Evolutionary conservation across 192 early-diverging fungal genomes (phyloP).

Genomic region (Podila epigama): DNA sequence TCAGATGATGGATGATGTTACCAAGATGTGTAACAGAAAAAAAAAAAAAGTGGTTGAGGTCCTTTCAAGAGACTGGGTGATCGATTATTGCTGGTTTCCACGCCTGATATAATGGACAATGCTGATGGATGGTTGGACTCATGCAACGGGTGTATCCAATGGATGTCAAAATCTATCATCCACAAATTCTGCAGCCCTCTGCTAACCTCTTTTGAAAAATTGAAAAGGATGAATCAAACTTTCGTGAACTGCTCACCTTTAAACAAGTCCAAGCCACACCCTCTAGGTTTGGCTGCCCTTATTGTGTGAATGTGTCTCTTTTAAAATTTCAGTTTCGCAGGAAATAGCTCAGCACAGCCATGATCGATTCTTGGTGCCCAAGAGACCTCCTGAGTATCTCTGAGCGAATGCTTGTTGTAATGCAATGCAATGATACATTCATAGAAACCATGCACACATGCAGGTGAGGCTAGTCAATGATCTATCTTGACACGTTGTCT

Average conservation of each 20-base stretch:
- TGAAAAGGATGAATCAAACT: conserved; percentile 36
- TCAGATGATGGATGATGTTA: neutral
- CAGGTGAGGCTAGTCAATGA: no score
- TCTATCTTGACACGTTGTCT: no score
- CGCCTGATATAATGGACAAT: neutral
- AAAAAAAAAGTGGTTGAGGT: neutral
- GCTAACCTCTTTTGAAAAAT: conserved; percentile 44
- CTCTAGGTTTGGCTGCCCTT: neutral
- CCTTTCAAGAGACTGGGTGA: neutral
- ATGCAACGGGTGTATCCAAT: neutral
- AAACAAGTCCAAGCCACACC: neutral
- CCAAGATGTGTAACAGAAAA: neutral
- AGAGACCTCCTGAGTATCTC: no score
- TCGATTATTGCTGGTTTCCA: neutral
- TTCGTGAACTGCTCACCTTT: neutral
- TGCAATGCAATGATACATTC: no score
- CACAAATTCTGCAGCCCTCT: neutral
- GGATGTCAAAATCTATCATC: neutral
- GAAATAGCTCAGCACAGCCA: no score
- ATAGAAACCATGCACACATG: no score
- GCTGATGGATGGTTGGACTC: conserved; percentile 28
- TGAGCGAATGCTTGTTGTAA: no score
- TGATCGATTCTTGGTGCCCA: no score
- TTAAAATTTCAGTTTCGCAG: no score
- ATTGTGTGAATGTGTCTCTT: neutral